Base-by-base conservation (phyloP, 1,139 yeast genomes). In the Scheffersomyces stambukii region DNA sequence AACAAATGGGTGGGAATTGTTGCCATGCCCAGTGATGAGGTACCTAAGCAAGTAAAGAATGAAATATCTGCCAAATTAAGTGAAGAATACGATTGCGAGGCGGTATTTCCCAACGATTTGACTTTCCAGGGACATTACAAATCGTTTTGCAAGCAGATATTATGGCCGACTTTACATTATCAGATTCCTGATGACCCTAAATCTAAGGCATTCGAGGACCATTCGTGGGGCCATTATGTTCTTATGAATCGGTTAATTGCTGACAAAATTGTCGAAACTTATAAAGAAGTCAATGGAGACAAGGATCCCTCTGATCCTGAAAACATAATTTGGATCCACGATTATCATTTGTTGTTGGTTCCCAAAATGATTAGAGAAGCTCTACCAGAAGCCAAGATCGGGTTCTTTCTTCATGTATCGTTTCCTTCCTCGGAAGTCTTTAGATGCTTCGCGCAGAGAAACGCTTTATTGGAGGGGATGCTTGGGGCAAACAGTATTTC, bases 101-200 rank as follows among this genome's bases (percentile, higher is more conserved):
- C 88, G 0, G 83, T 88, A 4, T 77, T 76, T 41, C 80, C 89
- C 2, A 73, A 75, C 41, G 97, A 91, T 54, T 57, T 74, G 13
- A 77, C 88, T 1, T 84, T 86, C 46, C 83, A 82, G 44, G 96
- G 96, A 13, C 95, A 88, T 47, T 91, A 91, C 56, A 75, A 76
- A 35, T 84, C 86, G 27, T 91, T 82, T 51, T 89, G 96, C 53
- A 91, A 91, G 52, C 94, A 88, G 48, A 84, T 91, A 25, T 64
- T 91, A 40, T 91, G 98, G 97, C 98, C 98, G 16, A 85, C 96
- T 2, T 67, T 93, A 41, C 98, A 91, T 51, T 93, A 91, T 52
- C 96, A 91, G 54, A 86, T 89, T 24, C 98, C 98, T 0, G 97
- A 91, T 54, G 81, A 88, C 46, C 95, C 96, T 28, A 85, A 83